Conservation (phyloP, 352 stramenopile genomes). For the Phytophthora colocasiae region DNA sequence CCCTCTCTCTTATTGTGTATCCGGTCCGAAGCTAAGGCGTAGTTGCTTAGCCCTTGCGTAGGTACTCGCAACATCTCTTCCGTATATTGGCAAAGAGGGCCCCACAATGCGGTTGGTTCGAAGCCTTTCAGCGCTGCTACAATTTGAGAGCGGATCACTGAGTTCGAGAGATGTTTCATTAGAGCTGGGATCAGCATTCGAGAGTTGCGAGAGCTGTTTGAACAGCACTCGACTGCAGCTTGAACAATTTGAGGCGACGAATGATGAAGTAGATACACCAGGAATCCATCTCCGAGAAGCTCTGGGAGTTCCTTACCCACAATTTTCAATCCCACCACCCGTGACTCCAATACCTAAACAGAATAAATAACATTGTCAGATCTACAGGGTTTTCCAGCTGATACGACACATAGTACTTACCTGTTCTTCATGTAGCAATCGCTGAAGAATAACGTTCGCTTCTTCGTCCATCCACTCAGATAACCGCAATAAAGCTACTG, state of each 20-base stretch:
- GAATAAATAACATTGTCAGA: constrained; percentile 1
- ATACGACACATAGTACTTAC: constrained; percentile 17
- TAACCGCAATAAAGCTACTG: constrained; percentile 73
- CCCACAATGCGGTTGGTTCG: constrained; percentile 69
- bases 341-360: constrained; percentile 59
- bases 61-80: constrained; percentile 44
- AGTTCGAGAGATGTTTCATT: constrained; percentile 81
- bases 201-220: constrained; percentile 75
- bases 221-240: constrained; percentile 83
- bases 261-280: constrained; percentile 88
- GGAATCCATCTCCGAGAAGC: constrained; percentile 79
- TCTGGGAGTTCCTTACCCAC: constrained; percentile 84
- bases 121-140: constrained; percentile 78
- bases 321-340: constrained; percentile 84
- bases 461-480: constrained; percentile 91
- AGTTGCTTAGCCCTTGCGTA: constrained; percentile 20
- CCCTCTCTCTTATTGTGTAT: constrained; percentile 60
- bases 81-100: constrained; percentile 70
- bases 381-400: too few species aligned
- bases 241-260: constrained; percentile 74
- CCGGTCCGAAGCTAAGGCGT: constrained; percentile 26
- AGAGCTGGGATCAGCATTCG: constrained; percentile 86
- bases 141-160: constrained; percentile 66
- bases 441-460: constrained; percentile 80
- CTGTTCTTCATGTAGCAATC: constrained; percentile 82